Conservation (phyloP, 2,329 filamentous ascomycete species). For the Fusarium sp. region DNA sequence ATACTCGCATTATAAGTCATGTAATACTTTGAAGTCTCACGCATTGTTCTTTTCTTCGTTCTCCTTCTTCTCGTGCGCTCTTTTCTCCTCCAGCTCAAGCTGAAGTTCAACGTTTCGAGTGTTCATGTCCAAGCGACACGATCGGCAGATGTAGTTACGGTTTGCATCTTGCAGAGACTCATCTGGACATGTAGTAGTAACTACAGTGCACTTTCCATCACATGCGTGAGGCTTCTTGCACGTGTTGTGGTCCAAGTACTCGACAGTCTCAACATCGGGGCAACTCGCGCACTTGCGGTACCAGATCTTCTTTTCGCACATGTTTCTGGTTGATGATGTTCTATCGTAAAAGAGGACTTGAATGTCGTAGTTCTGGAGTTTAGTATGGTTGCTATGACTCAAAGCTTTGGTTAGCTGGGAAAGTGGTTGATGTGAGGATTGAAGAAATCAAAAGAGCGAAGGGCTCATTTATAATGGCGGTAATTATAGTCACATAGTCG, state of each 20-base stretch:
- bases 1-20: background rate
- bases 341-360: background rate
- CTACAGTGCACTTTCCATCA: too few species aligned
- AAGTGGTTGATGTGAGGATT: background rate
- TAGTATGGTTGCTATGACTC: background rate
- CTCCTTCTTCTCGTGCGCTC: background rate
- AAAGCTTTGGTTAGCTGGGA: background rate
- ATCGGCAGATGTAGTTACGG: constrained; percentile 17
- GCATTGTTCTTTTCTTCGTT: background rate
- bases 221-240: background rate
- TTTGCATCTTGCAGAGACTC: constrained; percentile 6
- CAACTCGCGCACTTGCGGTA: constrained; percentile 21
- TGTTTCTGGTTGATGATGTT: background rate
- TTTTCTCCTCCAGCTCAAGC: constrained; percentile 1
- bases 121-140: constrained; percentile 12
- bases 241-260: background rate
- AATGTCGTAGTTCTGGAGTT: background rate
- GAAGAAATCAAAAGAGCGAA: background rate
- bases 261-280: background rate
- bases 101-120: constrained; percentile 8
- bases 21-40: background rate
- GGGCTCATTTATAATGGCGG: background rate
- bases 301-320: constrained; percentile 15
- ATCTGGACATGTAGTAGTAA: background rate
- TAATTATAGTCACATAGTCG: background rate